Base-by-base conservation (phyloP, 2,329 filamentous ascomycete genomes). In the Diaporthe destruens region DNA sequence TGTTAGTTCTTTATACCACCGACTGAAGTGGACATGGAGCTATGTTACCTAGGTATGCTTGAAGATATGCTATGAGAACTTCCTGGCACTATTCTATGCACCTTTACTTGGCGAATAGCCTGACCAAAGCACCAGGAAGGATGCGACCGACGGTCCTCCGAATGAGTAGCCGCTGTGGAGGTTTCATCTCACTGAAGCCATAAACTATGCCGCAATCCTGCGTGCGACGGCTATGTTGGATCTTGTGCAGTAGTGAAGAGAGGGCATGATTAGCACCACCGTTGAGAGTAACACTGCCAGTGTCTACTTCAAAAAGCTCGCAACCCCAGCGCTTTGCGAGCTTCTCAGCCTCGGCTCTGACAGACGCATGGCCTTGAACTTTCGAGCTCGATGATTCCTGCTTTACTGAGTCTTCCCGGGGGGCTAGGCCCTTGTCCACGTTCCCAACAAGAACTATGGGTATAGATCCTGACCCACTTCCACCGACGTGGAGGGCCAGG, bases 361-460 rank as follows among this genome's bases (percentile, higher is more conserved):
- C 34, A 11, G 7, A 36, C 11, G 9, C 9, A 11, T 36, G 34
- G 34, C 9, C 34, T 36, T 36, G 6, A 11, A 36, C 34, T 11
- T 36, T 11, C 34, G 34, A n/a, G n/a, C n/a, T n/a, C n/a, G n/a
- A n/a, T n/a, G n/a, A n/a, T n/a, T n/a, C n/a, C n/a, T n/a, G n/a
- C n/a, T n/a, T n/a, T n/a, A n/a, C n/a, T n/a, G n/a, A n/a, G n/a
- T n/a, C n/a, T n/a, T n/a, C n/a, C 3, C 20, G 55, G 5, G 34
- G 55, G 20, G 20, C 11, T 34, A 39, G 9, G 5, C 25, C 5
- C 34, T 42, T 14, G 12, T 25, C 55, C n/a, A 39, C 12, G 5
- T 57, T 57, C 20, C 55, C 55, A 57, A 57, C 20, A n/a, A 57
- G 55, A 12, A 57, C 8, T 23, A 57, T 34, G 5, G 34, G 55